These are phyloP conservation scores for Cytidiella melzeri DNA, from an alignment of 768 basidiomycete genomes.

Conservation along the genomic window DNA sequence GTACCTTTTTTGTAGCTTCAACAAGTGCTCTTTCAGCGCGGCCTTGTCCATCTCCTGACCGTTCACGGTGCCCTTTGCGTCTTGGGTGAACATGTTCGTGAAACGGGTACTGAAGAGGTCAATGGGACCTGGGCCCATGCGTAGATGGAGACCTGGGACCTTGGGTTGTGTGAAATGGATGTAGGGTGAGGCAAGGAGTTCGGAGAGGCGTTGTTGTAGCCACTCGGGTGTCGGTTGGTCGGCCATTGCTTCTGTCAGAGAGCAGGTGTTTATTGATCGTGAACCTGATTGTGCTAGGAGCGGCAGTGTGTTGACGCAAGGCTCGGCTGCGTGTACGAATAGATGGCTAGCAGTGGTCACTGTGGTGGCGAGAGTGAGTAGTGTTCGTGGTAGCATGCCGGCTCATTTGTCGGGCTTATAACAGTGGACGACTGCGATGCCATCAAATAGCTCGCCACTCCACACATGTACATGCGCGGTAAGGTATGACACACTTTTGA, in stretches of 20 bases:
- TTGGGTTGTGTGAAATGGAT: constrained; percentile 23
- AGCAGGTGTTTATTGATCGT: neutral
- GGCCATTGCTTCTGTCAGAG: too few relatives aligned
- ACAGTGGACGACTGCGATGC: neutral
- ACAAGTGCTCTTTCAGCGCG: constrained; percentile 20
- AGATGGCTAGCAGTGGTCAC: neutral
- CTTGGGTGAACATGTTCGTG: constrained; percentile 20
- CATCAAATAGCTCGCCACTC: too few relatives aligned
- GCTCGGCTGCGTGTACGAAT: neutral
- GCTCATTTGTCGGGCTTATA: neutral
- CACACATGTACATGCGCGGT: too few relatives aligned
- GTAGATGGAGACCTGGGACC: constrained; percentile 5
- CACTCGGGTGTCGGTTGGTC: constrained; percentile 14
- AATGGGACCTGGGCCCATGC: constrained; percentile 25
- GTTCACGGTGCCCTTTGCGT: constrained; percentile 18
- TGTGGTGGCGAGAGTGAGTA: constrained; percentile 2
- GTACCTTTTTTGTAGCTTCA: constrained; percentile 24
- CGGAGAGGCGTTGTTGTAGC: constrained; percentile 18
- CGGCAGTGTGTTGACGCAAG: neutral
- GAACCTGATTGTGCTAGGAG: neutral
- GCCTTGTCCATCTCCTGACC: constrained; percentile 21
- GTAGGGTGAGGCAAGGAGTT: constrained; percentile 23
- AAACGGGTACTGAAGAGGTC: constrained; percentile 27
- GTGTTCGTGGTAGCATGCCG: constrained; percentile 3
- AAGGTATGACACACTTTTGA: too few relatives aligned